These are phyloP conservation scores for Ceratobasidium sp. DNA, from an alignment of 1,284 basidiomycete genomes.

Conservation along the genomic window DNA sequence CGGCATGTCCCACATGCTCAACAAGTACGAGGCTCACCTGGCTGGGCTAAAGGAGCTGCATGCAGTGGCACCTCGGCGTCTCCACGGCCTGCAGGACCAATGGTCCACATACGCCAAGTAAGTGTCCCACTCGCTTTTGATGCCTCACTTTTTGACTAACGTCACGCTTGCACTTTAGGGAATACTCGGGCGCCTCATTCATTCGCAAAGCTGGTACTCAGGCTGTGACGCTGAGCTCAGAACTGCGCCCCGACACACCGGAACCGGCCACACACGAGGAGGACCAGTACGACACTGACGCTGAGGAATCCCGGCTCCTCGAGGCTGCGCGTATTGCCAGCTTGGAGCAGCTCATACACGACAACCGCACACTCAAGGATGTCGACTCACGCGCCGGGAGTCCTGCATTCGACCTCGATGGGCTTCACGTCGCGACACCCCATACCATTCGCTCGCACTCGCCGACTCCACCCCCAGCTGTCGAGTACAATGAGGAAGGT, in stretches of 20 bases:
- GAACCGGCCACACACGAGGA: not conserved
- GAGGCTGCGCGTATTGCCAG: not conserved
- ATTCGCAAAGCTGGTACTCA: not conserved
- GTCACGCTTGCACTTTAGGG: not conserved
- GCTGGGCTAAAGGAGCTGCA: constrained; percentile 9
- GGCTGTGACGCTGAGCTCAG: not conserved
- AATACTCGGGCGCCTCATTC: constrained; percentile 12
- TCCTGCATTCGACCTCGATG: not conserved
- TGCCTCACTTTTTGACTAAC: not conserved
- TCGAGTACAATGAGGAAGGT: not conserved
- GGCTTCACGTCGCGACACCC: not conserved
- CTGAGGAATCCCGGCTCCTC: not conserved
- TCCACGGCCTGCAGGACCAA: not conserved
- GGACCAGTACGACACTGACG: not conserved
- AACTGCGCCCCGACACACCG: not conserved
- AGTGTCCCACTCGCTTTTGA: not conserved
- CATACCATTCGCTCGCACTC: not conserved
- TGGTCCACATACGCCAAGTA: not conserved
- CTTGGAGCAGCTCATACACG: not conserved
- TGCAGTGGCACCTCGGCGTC: not conserved
- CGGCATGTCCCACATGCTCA: not conserved
- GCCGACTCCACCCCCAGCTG: not conserved
- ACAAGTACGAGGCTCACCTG: constrained; percentile 37
- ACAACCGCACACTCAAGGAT: not conserved
- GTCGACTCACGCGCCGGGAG: not conserved